These are phyloP conservation scores for Leptographium radiaticola DNA, from an alignment of 2,329 filamentous ascomycete species.

Conservation along the genomic window DNA sequence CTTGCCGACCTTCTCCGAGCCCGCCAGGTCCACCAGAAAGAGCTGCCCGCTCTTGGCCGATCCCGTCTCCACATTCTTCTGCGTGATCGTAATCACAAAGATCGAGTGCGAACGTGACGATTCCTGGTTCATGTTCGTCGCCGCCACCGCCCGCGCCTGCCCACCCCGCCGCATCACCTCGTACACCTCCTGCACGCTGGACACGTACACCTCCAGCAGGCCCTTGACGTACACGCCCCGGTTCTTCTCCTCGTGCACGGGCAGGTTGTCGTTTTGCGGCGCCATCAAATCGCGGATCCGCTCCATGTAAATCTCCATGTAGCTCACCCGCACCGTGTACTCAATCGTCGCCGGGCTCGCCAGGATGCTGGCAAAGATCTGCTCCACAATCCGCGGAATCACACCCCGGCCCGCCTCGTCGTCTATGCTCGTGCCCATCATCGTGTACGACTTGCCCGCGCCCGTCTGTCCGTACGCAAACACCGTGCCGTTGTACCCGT, in stretches of 20 bases:
- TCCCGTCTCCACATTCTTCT: constrained; percentile 95
- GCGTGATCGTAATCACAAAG: constrained; percentile 90
- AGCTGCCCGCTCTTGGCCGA: constrained; percentile 93
- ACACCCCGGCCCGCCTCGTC: constrained; percentile 81
- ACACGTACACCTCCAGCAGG: constrained; percentile 86
- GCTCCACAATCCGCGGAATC: constrained; percentile 91
- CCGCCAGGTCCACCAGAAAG: constrained; percentile 94
- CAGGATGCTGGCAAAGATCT: constrained; percentile 93
- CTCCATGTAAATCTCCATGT: constrained; percentile 99
- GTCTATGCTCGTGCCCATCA: constrained; percentile 95
- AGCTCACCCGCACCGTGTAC: constrained; percentile 96
- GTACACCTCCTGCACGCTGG: constrained; percentile 89
- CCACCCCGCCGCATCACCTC: constrained; percentile 93
- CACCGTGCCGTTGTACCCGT: constrained; percentile 98
- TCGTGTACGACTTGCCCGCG: constrained; percentile 97
- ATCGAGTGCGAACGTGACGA: constrained; percentile 97
- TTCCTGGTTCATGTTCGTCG: constrained; percentile 98
- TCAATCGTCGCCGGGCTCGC: constrained; percentile 87
- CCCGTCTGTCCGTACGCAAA: constrained; percentile 98
- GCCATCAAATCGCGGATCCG: constrained; percentile 85
- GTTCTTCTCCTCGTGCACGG: constrained; percentile 96
- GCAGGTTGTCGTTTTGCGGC: constrained; percentile 89
- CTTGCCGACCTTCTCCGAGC: constrained; percentile 97
- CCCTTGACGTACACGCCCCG: constrained; percentile 95
- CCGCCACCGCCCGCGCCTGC: constrained; percentile 76